phyloP scores from a whole-genome alignment of 1,284 basidiomycete species.

The Apiotrichum sp. region DNA sequence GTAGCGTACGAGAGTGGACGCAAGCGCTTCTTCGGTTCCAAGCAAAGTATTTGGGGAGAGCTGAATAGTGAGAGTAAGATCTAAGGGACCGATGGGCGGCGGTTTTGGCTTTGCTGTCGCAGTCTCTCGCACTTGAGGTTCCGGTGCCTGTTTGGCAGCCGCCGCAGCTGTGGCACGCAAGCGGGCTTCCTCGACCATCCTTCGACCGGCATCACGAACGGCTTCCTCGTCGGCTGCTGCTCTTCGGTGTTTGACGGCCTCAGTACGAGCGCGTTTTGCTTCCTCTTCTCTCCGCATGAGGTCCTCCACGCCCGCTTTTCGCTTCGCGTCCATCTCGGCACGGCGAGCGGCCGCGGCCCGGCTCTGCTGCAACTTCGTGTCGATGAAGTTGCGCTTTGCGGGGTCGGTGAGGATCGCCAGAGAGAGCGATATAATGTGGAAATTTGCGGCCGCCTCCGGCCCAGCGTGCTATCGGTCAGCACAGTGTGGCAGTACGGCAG shows the following conservation, averaged over 20 bases:
- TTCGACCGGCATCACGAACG: constrained; percentile 70
- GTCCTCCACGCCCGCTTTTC: constrained; percentile 71
- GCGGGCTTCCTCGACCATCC: constrained; percentile 58
- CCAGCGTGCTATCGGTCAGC: constrained; percentile 15
- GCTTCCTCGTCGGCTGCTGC: constrained; percentile 59
- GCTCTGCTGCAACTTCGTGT: constrained; percentile 68
- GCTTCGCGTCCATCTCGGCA: constrained; percentile 68
- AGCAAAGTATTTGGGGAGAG: constrained; percentile 26
- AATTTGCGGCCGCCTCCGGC: constrained; percentile 60
- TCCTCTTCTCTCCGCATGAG: constrained; percentile 73
- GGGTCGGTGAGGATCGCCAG: constrained; percentile 81
- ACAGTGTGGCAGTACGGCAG: not conserved
- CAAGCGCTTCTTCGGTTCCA: constrained; percentile 19
- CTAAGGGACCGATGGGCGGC: constrained; percentile 35
- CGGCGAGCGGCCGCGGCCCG: constrained; percentile 66
- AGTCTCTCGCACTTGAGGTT: not conserved
- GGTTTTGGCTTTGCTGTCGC: not conserved
- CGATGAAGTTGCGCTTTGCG: constrained; percentile 70
- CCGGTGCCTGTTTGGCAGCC: constrained; percentile 1
- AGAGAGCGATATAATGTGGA: constrained; percentile 78
- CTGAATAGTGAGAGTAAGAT: constrained; percentile 39
- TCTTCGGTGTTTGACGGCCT: constrained; percentile 50
- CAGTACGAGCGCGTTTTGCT: constrained; percentile 58
- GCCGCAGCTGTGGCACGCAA: constrained; percentile 19
- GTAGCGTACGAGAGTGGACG: constrained; percentile 24